Base-by-base conservation (phyloP, 2,329 filamentous ascomycete species). In the Aspergillus piperis region DNA sequence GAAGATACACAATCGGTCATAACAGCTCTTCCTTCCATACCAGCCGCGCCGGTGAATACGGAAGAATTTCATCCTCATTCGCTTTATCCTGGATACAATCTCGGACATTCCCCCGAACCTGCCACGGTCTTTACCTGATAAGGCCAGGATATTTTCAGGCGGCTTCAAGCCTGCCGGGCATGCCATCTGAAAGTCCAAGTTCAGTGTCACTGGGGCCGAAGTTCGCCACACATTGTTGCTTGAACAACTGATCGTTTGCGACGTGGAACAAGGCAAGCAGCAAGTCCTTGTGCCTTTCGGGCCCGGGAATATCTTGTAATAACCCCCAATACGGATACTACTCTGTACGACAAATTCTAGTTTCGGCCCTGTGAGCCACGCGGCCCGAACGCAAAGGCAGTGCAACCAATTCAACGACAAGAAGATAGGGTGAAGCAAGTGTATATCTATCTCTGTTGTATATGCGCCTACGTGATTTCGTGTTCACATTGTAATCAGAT, bases 11-110 rank as follows among this genome's bases (percentile, higher is more conserved):
- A 66, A 48, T 67, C 68, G 8, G 60, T 66, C 8, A 64, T 73
- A 56, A 72, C 71, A n/a, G 70, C 70, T 30, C 67, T 73, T 60
- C 70, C 71, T n/a, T 58, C 62, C 17, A 53, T 70, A 39, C 60
- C 61, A 36, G 27, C 63, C 53, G 53, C 59, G 42, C 63, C 65
- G 27, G 50, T 52, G 36, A 54, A 54, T 39, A 25, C 8, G 19
- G 21, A 13, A 30, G n/a, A 19, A 8, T 7, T 30, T 10, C 47
- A 50, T 17, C 47, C 15, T 11, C 7, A 49, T 25, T 5, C 17
- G 17, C n/a, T 19, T 5, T 44, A 44, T 21, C 41, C 17, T 21
- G 17, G 19, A 44, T n/a, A 21, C n/a, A 10, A 1, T 7, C 13
- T n/a, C 44, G 44, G n/a, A 10, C 15, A 17, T 17, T 8, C 15